Conservation (phyloP, 345 rosid species). For the Combretum micranthum region DNA sequence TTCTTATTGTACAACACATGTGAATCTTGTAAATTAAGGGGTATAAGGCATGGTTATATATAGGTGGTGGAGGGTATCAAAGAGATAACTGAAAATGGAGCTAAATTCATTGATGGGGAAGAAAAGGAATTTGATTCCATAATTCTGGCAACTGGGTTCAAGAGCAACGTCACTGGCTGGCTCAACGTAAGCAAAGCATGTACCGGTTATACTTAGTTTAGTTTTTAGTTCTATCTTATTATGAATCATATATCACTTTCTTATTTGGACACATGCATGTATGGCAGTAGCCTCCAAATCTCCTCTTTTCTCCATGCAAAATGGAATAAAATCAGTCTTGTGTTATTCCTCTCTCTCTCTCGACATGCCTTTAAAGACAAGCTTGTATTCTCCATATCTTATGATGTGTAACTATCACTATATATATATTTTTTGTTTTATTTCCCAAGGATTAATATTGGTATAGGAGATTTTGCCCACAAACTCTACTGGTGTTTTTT, state of each 20-base stretch:
- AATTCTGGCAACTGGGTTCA: slow-evolving; percentile 44
- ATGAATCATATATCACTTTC: slow-evolving; percentile 38
- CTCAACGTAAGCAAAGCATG: slow-evolving; percentile 23
- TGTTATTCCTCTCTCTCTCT: slow-evolving; percentile 15
- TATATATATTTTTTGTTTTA: slow-evolving; percentile 8
- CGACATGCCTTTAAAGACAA: slow-evolving; percentile 9
- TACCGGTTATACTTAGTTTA: slow-evolving; percentile 6
- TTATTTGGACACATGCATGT: slow-evolving; percentile 26
- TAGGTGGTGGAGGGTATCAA: slow-evolving; percentile 27
- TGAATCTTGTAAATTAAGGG: too few relatives aligned
- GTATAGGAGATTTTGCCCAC: too few relatives aligned
- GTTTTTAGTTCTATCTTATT: slow-evolving; percentile 33
- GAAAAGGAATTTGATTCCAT: slow-evolving; percentile 30
- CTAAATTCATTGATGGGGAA: slow-evolving; percentile 32
- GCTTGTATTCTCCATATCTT: background rate
- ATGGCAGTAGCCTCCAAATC: slow-evolving; percentile 26
- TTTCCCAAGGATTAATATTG: too few relatives aligned
- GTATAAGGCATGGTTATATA: too few relatives aligned
- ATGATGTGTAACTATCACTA: slow-evolving; percentile 14
- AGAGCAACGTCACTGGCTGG: slow-evolving; percentile 39
- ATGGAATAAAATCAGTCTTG: slow-evolving; percentile 23
- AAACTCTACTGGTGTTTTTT: too few relatives aligned
- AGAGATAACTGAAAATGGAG: slow-evolving; percentile 30
- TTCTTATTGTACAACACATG: too few relatives aligned
- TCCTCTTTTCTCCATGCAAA: slow-evolving; percentile 33